A percentile compares a stretch with the other conserved stretches of the same genome.
These are phyloP conservation scores for Pseudoscleropodium purum DNA, from an alignment of 225 moss, liverwort and hornwort species.

Conservation along the genomic window DNA sequence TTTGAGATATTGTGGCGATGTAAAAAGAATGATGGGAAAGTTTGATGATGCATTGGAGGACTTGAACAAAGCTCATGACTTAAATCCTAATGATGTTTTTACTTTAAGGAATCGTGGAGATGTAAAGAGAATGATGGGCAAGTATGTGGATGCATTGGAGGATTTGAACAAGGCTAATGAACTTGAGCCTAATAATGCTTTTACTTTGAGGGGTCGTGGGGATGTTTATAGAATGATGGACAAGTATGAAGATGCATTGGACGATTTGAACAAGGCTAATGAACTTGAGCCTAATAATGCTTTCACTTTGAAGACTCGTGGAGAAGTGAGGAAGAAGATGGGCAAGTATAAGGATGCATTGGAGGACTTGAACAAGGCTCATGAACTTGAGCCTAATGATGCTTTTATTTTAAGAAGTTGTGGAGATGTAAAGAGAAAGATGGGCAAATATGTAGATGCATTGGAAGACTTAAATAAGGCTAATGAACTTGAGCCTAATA, in stretches of 20 bases:
- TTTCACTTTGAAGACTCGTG: too few species aligned
- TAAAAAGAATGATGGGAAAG: neutral
- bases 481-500: too few species aligned
- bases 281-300: too few species aligned
- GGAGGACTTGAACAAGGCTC: too few species aligned
- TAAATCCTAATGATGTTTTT: neutral
- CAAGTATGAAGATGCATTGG: neutral
- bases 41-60: neutral
- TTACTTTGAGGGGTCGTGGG: fast-evolving
- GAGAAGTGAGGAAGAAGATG: too few species aligned
- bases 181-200: neutral
- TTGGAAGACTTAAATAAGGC: too few species aligned
- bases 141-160: fast-evolving
- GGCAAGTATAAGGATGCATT: too few species aligned
- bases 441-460: too few species aligned
- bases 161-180: neutral
- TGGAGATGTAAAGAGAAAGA: too few species aligned
- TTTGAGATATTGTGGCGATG: fast-evolving
- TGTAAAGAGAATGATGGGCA: fast-evolving
- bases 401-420: too few species aligned
- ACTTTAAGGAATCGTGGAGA: fast-evolving
- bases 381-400: too few species aligned
- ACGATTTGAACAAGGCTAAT: too few species aligned
- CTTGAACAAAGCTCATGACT: neutral
- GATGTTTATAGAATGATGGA: fast-evolving